These are phyloP conservation scores for Coniochaeta hoffmannii DNA, from an alignment of 2,329 filamentous ascomycete genomes.

Conservation along the genomic window DNA sequence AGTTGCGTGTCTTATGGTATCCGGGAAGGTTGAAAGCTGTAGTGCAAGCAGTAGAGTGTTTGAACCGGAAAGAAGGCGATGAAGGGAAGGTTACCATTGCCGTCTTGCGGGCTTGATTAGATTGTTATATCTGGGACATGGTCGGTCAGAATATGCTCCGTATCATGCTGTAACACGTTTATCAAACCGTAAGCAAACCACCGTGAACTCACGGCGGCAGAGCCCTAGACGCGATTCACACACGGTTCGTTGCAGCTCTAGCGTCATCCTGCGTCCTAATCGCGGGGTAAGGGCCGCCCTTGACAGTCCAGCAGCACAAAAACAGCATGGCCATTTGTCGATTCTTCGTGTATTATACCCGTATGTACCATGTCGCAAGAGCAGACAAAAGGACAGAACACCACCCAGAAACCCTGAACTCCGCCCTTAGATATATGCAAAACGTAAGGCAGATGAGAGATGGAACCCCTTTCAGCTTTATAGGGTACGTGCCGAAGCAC, in stretches of 20 bases:
- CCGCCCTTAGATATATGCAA: conserved; percentile 2
- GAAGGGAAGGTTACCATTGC: neutral
- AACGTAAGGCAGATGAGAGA: neutral
- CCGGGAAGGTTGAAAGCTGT: neutral
- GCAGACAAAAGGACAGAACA: neutral
- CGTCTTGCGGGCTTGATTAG: neutral
- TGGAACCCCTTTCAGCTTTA: conserved; percentile 6
- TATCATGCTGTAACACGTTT: neutral
- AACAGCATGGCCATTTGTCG: neutral
- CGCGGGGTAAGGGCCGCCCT: neutral
- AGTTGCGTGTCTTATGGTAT: neutral
- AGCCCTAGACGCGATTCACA: neutral
- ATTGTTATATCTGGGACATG: neutral
- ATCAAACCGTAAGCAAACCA: neutral
- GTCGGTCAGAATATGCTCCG: neutral
- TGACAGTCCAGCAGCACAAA: neutral
- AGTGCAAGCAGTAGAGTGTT: too few species aligned
- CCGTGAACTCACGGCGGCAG: neutral
- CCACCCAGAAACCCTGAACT: conserved; percentile 4
- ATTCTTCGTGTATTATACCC: neutral
- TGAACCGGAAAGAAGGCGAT: neutral
- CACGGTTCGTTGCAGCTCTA: neutral
- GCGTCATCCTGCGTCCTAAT: neutral
- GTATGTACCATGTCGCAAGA: neutral
- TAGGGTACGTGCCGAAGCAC: neutral